Evolutionary conservation across 192 early-diverging fungal genomes (phyloP).

Genomic region (Backusella tarrabulga): DNA sequence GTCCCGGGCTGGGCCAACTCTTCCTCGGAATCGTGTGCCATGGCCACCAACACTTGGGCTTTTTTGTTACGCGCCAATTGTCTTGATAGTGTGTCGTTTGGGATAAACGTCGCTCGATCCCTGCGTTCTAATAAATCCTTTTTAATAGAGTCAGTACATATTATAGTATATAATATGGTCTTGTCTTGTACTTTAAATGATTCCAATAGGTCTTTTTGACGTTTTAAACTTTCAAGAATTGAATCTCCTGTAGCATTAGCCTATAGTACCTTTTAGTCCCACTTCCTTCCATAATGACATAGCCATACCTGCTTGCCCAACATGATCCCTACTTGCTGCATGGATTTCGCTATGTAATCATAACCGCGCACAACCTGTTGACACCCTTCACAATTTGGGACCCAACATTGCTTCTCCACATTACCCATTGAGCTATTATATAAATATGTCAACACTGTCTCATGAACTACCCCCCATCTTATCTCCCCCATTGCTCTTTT

Average conservation of each 20-base stretch:
- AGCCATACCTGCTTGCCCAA: constrained; percentile 33
- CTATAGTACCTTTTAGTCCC: not conserved
- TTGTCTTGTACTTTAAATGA: constrained; percentile 45
- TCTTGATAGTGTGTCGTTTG: constrained; percentile 12
- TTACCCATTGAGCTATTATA: constrained; percentile 51
- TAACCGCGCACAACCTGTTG: constrained; percentile 50
- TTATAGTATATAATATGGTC: not conserved
- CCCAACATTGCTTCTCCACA: constrained; percentile 51
- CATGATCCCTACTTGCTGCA: constrained; percentile 40
- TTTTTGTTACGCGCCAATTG: constrained; percentile 25
- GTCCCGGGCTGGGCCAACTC: constrained; percentile 38
- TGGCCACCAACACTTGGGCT: not conserved
- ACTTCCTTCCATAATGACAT: no score
- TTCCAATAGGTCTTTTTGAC: constrained; percentile 63
- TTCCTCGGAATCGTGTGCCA: constrained; percentile 37
- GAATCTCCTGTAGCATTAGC: constrained; percentile 38
- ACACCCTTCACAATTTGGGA: constrained; percentile 57
- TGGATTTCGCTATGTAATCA: constrained; percentile 41
- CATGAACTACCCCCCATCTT: not conserved
- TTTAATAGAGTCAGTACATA: not conserved
- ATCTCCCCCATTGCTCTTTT: no score
- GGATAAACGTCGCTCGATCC: constrained; percentile 32
- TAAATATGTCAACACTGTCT: not conserved
- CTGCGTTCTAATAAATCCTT: constrained; percentile 56
- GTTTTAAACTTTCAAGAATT: constrained; percentile 58